Evolutionary conservation across 257 asterid species (phyloP).

Genomic region (Linderniella brevidens): DNA sequence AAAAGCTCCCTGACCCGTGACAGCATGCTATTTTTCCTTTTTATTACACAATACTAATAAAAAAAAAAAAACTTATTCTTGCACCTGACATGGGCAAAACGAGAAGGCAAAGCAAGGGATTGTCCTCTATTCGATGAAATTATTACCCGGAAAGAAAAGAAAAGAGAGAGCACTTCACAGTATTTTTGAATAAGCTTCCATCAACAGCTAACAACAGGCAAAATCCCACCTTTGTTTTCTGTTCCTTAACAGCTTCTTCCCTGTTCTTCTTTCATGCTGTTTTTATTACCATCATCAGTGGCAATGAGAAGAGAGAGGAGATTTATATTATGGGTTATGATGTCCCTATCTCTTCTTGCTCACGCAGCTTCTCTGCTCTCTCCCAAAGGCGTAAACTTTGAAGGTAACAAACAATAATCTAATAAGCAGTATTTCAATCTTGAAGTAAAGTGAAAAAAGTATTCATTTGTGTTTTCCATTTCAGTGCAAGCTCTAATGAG

Average conservation of each 20-base stretch:
- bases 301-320: conserved; percentile 20
- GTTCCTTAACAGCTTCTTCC: background rate
- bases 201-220: no score
- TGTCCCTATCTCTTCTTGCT: conserved; percentile 25
- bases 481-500: conserved; percentile 95
- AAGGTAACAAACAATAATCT: conserved; percentile 32
- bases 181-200: no score
- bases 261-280: background rate
- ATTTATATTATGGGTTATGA: conserved; percentile 19
- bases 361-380: conserved; percentile 52
- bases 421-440: background rate
- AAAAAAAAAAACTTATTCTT: conserved; percentile 14
- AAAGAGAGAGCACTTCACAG: no score
- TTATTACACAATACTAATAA: conserved; percentile 18
- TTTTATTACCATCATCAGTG: conserved; percentile 10
- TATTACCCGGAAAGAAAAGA: no score
- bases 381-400: conserved; percentile 93
- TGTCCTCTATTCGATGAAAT: no score
- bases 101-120: no score
- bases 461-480: conserved; percentile 6
- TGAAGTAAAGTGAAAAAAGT: background rate
- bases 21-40: conserved; percentile 68
- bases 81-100: no score
- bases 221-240: background rate
- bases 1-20: conserved; percentile 51